Evolutionary conservation across 2,329 filamentous ascomycete genomes (phyloP).

Genomic region (Ceratocystis albifundus): DNA sequence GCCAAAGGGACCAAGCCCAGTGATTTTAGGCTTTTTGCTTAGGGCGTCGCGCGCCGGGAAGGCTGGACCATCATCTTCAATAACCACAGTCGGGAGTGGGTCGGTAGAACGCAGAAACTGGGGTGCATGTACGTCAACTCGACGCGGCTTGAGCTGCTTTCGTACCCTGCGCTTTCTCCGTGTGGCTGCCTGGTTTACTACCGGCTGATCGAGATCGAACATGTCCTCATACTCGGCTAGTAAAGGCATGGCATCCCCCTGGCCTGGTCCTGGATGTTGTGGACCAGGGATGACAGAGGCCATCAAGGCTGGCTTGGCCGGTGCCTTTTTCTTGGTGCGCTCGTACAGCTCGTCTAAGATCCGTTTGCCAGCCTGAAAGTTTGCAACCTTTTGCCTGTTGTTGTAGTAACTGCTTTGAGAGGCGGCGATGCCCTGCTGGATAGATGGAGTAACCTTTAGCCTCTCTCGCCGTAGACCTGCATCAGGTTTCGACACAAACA

Average conservation of each 20-base stretch:
- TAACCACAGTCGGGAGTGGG: constrained; percentile 32
- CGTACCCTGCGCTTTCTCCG: constrained; percentile 29
- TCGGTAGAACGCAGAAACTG: constrained; percentile 45
- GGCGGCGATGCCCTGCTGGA: background rate
- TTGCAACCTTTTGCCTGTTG: constrained; percentile 24
- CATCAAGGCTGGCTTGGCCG: constrained; percentile 20
- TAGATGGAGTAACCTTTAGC: background rate
- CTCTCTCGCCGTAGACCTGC: constrained; percentile 12
- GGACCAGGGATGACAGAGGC: constrained; percentile 5
- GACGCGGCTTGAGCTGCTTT: constrained; percentile 36
- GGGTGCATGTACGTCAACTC: constrained; percentile 40
- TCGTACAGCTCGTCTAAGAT: constrained; percentile 45
- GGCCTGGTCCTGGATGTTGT: background rate
- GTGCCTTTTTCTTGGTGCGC: constrained; percentile 29
- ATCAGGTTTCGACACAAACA: constrained; percentile 17
- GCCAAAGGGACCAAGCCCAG: constrained; percentile 48
- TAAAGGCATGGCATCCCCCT: background rate
- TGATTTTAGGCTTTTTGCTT: constrained; percentile 30
- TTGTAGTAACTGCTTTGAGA: background rate
- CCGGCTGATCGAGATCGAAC: constrained; percentile 8
- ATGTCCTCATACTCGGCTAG: constrained; percentile 10
- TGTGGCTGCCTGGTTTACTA: constrained; percentile 15
- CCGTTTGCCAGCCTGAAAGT: constrained; percentile 43
- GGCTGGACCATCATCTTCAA: constrained; percentile 13
- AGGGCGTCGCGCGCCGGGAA: background rate